Base-by-base conservation (phyloP, 495 filamentous ascomycete species). In the Chaetomium tenue region DNA sequence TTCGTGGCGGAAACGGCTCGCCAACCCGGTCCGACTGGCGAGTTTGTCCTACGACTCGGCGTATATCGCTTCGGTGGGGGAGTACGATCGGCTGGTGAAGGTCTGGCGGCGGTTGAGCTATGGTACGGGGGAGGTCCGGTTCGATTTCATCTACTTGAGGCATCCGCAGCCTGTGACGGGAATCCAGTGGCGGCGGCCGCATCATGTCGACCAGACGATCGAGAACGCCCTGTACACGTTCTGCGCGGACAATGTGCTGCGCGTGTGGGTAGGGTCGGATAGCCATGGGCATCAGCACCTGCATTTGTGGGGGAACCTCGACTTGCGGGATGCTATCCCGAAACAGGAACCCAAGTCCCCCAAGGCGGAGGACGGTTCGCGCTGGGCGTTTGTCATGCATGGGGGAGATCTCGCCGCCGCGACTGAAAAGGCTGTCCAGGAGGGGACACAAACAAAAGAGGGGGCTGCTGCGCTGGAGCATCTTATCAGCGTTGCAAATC, bases 151-250 rank as follows among this genome's bases (percentile, higher is more conserved):
- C 5, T 99, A 99, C 75, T 85, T 99, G 1, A 78, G 87, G 15
- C 94, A 99, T 75, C 92, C 92, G 2, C 79, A 83, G 54, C 78
- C 88, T 0, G 86, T 99, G 33, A 96, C 90, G 11, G 85, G 83
- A 61, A 79, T 97, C 65, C 88, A 94, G 68, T 99, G 94, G 94
- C 85, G 92, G 37, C 81, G 82, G 58, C 89, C 91, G 3, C 84
- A 83, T 55, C 86, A 93, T 71, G 79, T 83, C 39, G 91, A 91
- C 28, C 90, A 96, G 71, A 88, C 85, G 7, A 84, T 89, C 47
- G 91, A 93, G 46, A 92, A 95, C 75, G 89, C 95, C 3, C 82
- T 99, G n/a, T 98, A 94, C 71, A 96, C 95, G 0, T 85, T 94
- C 62, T 95, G 92, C 70, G 84, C 83, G n/a, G 95, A 97, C 70